Conservation (phyloP, 371 early-diverging fungal species). For the Mortierella polycephala region DNA sequence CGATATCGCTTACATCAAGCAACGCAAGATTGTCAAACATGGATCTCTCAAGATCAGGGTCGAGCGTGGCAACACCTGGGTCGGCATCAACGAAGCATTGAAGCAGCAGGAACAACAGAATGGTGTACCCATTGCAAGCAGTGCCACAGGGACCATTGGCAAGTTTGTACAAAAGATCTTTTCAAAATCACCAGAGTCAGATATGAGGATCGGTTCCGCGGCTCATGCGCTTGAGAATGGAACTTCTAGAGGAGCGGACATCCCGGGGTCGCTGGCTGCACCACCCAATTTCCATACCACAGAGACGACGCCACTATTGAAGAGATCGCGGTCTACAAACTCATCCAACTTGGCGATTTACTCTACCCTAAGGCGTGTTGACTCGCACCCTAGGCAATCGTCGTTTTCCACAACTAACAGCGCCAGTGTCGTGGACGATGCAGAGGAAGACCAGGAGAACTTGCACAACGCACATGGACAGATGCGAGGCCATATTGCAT, state of each 20-base stretch:
- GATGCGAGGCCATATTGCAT: neutral
- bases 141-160: slow-evolving; percentile 44
- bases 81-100: slow-evolving; percentile 44
- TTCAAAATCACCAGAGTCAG: slow-evolving; percentile 32
- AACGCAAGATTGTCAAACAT: slow-evolving; percentile 51
- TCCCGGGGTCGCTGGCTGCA: slow-evolving; percentile 37
- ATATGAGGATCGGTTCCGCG: neutral
- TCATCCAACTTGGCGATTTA: slow-evolving; percentile 11
- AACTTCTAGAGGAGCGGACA: slow-evolving; percentile 30
- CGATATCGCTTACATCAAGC: slow-evolving; percentile 47
- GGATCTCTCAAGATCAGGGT: slow-evolving; percentile 55
- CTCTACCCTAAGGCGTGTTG: slow-evolving; percentile 4
- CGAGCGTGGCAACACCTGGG: slow-evolving; percentile 54
- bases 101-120: slow-evolving; percentile 28
- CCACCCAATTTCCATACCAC: slow-evolving; percentile 32
- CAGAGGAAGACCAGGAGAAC: slow-evolving; percentile 9
- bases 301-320: slow-evolving; percentile 39
- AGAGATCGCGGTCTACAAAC: slow-evolving; percentile 15
- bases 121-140: slow-evolving; percentile 19
- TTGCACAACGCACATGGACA: slow-evolving; percentile 3
- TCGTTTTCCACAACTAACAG: slow-evolving; percentile 36
- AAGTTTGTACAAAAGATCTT: slow-evolving; percentile 44
- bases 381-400: slow-evolving; percentile 15
- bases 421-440: slow-evolving; percentile 8
- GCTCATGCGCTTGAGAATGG: slow-evolving; percentile 15